A percentile compares a stretch with the other conserved stretches of the same genome.
Conservation (phyloP, 2,329 filamentous ascomycete genomes). For the Colletotrichum sp. region DNA sequence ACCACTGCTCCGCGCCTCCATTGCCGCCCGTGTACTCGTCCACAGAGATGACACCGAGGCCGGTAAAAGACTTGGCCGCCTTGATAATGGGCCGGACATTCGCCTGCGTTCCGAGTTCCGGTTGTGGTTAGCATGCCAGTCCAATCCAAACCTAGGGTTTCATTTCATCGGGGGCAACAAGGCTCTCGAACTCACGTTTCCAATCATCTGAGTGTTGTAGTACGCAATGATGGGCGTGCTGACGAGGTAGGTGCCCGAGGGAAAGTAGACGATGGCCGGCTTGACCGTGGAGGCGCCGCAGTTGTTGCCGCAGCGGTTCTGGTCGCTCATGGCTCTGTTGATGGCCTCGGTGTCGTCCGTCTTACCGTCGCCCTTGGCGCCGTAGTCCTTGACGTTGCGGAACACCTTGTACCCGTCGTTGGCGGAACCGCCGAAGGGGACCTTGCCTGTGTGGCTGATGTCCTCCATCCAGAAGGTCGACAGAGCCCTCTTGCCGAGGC, state of each 20-base stretch:
- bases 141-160: background rate
- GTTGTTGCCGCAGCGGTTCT: conserved; percentile 35
- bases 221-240: conserved; percentile 48
- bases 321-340: conserved; percentile 44
- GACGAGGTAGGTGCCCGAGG: conserved; percentile 60
- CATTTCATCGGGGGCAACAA: background rate
- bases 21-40: conserved; percentile 30
- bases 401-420: conserved; percentile 35
- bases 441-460: background rate
- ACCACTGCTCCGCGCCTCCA: conserved; percentile 35
- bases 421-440: background rate
- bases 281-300: conserved; percentile 34
- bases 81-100: conserved; percentile 60
- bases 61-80: conserved; percentile 56
- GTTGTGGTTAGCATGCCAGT: background rate
- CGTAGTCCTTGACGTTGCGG: conserved; percentile 47
- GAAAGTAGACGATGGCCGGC: conserved; percentile 32
- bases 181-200: conserved; percentile 41
- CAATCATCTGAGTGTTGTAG: conserved; percentile 68
- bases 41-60: conserved; percentile 62
- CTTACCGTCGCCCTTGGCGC: conserved; percentile 31
- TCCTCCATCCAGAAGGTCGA: background rate
- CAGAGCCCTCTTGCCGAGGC: background rate
- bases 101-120: conserved; percentile 32
- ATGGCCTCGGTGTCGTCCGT: conserved; percentile 64